These are phyloP conservation scores for Trichoderma citrinoviride DNA, from an alignment of 2,329 filamentous ascomycete species.

Conservation along the genomic window DNA sequence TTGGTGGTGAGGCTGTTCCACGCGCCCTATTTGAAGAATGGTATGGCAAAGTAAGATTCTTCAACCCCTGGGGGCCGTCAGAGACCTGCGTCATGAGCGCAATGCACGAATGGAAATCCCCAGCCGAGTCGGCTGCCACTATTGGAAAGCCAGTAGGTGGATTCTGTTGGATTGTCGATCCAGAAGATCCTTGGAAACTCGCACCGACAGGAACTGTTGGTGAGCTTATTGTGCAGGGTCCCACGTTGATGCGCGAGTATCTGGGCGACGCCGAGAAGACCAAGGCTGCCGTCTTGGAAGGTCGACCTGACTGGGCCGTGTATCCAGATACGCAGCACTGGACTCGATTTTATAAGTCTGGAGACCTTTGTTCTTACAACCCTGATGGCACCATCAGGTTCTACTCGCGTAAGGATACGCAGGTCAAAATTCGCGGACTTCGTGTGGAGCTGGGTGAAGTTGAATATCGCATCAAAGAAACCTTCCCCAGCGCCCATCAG, in stretches of 20 bases:
- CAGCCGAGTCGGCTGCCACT: not conserved
- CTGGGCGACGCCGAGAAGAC: not conserved
- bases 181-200: not conserved
- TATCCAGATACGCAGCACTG: not conserved
- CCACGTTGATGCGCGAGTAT: not conserved
- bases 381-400: not conserved
- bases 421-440: slow-evolving; percentile 13
- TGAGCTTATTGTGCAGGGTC: not conserved
- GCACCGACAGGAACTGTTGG: not conserved
- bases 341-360: not conserved
- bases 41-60: slow-evolving; percentile 6
- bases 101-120: not conserved
- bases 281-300: not conserved
- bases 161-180: slow-evolving; percentile 25
- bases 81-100: slow-evolving; percentile 9
- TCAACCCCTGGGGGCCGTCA: slow-evolving; percentile 22
- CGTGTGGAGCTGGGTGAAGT: slow-evolving; percentile 12
- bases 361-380: slow-evolving; percentile 1
- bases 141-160: slow-evolving; percentile 16
- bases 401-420: slow-evolving; percentile 16
- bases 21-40: slow-evolving; percentile 8
- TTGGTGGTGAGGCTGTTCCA: slow-evolving; percentile 10
- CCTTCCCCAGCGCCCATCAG: not conserved
- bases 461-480: not conserved
- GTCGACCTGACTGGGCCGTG: not conserved